Percentiles rank a stretch among this genome's conserved stretches.
phyloP scores from a whole-genome alignment of 176 grass and related monocot species.

The Thinopyrum elongatum region DNA sequence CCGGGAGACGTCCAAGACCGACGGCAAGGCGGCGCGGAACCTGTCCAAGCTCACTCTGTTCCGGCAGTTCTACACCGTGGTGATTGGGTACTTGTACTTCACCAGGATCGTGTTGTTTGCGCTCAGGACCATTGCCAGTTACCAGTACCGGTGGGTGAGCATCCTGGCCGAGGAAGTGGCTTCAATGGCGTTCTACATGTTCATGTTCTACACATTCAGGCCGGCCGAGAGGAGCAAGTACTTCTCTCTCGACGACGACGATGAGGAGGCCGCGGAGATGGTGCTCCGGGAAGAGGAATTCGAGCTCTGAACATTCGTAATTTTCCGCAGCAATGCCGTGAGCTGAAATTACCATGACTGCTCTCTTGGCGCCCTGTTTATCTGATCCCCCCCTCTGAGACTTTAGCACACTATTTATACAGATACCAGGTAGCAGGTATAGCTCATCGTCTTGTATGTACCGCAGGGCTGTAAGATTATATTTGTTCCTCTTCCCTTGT shows the following conservation, averaged over 20 bases:
- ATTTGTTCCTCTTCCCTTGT: conserved; percentile 22
- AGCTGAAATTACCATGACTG: background rate
- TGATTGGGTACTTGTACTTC: conserved; percentile 90
- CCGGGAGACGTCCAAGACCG: conserved; percentile 78
- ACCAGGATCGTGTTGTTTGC: conserved; percentile 79
- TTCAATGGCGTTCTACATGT: conserved; percentile 69
- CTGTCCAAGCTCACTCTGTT: conserved; percentile 83
- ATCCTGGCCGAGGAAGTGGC: conserved; percentile 64
- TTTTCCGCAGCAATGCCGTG: background rate
- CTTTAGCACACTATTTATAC: conserved; percentile 19
- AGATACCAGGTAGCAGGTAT: conserved; percentile 24
- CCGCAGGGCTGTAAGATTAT: conserved; percentile 15
- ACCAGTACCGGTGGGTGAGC: conserved; percentile 77
- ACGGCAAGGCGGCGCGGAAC: conserved; percentile 73
- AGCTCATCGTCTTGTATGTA: conserved; percentile 31
- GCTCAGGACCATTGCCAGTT: conserved; percentile 59
- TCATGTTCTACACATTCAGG: conserved; percentile 96
- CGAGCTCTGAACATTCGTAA: conserved; percentile 56
- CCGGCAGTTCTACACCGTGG: conserved; percentile 82
- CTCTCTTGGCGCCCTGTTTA: background rate
- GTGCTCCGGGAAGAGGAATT: conserved; percentile 88
- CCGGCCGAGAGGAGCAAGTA: conserved; percentile 69
- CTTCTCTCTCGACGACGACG: conserved; percentile 75
- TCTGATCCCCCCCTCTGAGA: conserved; percentile 27
- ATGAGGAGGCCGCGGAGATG: conserved; percentile 75